Percentiles rank a stretch among this genome's conserved stretches.
Evolutionary conservation across 2,329 filamentous ascomycete genomes (phyloP).

Genomic region (Ustilaginoidea virens): DNA sequence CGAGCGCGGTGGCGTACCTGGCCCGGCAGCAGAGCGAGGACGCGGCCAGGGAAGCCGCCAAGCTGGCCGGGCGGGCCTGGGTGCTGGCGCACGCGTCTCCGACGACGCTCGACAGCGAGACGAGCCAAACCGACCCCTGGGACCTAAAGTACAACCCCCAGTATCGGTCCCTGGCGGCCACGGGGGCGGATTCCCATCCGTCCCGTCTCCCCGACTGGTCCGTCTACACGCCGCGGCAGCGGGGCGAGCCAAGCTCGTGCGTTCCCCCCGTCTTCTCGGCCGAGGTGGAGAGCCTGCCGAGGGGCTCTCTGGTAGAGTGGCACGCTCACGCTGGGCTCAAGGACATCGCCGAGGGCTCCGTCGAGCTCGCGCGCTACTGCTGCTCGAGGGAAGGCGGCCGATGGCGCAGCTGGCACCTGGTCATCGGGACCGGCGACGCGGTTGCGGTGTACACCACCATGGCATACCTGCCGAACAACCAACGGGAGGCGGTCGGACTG

Average conservation of each 20-base stretch:
- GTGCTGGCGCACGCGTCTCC: slow-evolving; percentile 22
- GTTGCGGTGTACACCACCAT: slow-evolving; percentile 16
- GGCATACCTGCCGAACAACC: slow-evolving; percentile 6
- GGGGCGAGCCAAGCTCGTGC: slow-evolving; percentile 17
- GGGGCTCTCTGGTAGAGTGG: slow-evolving; percentile 69
- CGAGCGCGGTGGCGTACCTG: slow-evolving; percentile 61
- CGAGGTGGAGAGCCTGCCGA: slow-evolving; percentile 63
- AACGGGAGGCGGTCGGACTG: neutral
- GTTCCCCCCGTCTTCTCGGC: slow-evolving; percentile 58
- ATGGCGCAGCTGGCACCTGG: slow-evolving; percentile 16
- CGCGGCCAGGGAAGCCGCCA: slow-evolving; percentile 20
- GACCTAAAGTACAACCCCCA: slow-evolving; percentile 43
- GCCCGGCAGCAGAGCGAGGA: slow-evolving; percentile 19
- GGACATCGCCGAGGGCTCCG: slow-evolving; percentile 12
- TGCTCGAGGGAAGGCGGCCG: slow-evolving; percentile 3
- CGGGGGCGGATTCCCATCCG: slow-evolving; percentile 10
- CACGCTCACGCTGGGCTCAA: slow-evolving; percentile 49
- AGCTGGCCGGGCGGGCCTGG: slow-evolving; percentile 33
- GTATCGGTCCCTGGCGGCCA: slow-evolving; percentile 26
- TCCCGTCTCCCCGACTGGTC: slow-evolving; percentile 34
- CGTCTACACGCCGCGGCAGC: slow-evolving; percentile 22
- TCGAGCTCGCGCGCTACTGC: slow-evolving; percentile 10
- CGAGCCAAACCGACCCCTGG: slow-evolving; percentile 50
- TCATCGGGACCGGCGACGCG: slow-evolving; percentile 9
- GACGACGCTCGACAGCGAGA: slow-evolving; percentile 31